phyloP scores from a whole-genome alignment of 306 rosid genomes.

The Cyclanthera cordifolia region DNA sequence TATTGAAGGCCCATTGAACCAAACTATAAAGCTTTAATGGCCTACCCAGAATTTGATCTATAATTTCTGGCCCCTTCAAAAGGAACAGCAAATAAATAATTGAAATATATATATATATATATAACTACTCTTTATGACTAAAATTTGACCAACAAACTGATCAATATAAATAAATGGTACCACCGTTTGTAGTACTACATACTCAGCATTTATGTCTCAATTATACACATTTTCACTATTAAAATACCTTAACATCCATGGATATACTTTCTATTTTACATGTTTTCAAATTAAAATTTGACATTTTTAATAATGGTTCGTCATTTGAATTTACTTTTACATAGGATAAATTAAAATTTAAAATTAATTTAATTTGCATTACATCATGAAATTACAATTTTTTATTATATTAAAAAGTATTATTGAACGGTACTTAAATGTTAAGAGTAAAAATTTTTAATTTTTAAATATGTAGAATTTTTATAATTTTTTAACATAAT shows the following conservation, averaged over 20 bases:
- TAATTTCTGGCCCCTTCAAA: slow-evolving; percentile 2
- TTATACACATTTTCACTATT: neutral
- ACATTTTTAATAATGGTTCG: too few species aligned
- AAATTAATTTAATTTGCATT: too few species aligned
- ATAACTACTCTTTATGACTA: neutral
- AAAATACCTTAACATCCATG: neutral
- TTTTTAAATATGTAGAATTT: too few species aligned
- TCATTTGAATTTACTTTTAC: too few species aligned
- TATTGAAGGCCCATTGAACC: neutral
- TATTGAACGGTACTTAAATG: too few species aligned
- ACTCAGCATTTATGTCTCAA: neutral
- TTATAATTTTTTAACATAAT: too few species aligned
- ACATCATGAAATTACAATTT: too few species aligned
- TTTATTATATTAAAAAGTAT: too few species aligned
- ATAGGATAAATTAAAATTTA: too few species aligned
- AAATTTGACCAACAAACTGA: neutral
- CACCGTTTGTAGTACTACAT: neutral
- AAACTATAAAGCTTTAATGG: neutral
- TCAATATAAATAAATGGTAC: neutral
- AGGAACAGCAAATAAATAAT: neutral
- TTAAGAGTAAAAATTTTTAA: too few species aligned
- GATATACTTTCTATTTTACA: too few species aligned
- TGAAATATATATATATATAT: neutral
- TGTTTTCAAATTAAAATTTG: too few species aligned
- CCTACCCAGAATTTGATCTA: neutral